phyloP scores from a whole-genome alignment of 805 yeast species.

The Torulaspora quercuum region DNA sequence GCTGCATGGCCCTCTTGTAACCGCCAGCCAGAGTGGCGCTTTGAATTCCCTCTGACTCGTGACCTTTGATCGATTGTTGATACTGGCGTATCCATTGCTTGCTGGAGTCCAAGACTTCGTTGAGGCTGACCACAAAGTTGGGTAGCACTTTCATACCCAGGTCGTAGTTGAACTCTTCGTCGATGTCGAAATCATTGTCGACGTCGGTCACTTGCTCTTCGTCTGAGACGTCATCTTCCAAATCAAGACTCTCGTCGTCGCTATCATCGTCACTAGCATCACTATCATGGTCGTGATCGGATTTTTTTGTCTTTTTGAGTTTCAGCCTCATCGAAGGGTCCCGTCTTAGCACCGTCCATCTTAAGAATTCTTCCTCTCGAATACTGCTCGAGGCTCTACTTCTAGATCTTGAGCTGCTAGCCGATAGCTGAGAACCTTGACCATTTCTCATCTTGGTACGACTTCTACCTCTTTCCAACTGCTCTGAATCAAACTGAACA shows the following conservation, averaged over 20 bases:
- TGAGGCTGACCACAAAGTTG: slow-evolving; percentile 29
- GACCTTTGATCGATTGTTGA: slow-evolving; percentile 32
- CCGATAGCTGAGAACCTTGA: slow-evolving; percentile 16
- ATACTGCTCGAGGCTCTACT: slow-evolving; percentile 31
- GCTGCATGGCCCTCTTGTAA: slow-evolving; percentile 25
- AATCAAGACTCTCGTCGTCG: slow-evolving; percentile 26
- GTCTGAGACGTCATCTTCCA: slow-evolving; percentile 41
- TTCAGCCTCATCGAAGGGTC: slow-evolving; percentile 68
- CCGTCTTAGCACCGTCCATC: slow-evolving; percentile 65
- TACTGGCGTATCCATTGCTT: slow-evolving; percentile 34
- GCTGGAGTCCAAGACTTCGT: slow-evolving; percentile 29
- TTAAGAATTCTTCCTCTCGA: slow-evolving; percentile 41
- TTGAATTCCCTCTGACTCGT: slow-evolving; percentile 36
- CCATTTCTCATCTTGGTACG: slow-evolving; percentile 22
- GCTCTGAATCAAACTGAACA: slow-evolving; percentile 33
- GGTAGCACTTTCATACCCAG: slow-evolving; percentile 36
- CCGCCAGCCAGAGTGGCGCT: slow-evolving; percentile 28
- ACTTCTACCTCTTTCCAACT: slow-evolving; percentile 30
- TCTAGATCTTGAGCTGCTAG: slow-evolving; percentile 32
- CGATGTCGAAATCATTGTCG: slow-evolving; percentile 34
- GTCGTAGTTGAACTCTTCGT: slow-evolving; percentile 33
- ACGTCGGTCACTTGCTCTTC: slow-evolving; percentile 41
- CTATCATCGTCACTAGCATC: slow-evolving; percentile 19
- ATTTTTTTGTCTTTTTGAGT: neutral
- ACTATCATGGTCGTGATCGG: slow-evolving; percentile 16